These are phyloP conservation scores for Pichia sp. DNA, from an alignment of 1,139 yeast genomes.

Conservation along the genomic window DNA sequence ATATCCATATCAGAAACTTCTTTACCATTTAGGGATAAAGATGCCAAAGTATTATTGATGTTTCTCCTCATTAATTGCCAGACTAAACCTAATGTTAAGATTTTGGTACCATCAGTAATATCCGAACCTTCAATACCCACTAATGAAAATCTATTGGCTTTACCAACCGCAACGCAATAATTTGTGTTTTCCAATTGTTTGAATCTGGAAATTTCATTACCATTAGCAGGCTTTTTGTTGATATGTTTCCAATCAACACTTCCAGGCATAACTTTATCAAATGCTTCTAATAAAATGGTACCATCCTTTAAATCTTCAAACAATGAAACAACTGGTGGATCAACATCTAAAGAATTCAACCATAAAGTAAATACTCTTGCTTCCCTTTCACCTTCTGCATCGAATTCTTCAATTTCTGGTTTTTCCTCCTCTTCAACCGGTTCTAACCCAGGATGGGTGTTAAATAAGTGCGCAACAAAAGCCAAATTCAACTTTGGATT, in stretches of 20 bases:
- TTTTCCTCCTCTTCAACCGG: constrained; percentile 90
- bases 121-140: constrained; percentile 99
- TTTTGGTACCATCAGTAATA: constrained; percentile 87
- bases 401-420: constrained; percentile 88
- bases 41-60: constrained; percentile 73
- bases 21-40: constrained; percentile 62
- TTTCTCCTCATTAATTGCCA: constrained; percentile 99
- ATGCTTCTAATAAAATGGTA: constrained; percentile 79
- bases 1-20: constrained; percentile 80
- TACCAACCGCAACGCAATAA: constrained; percentile 94
- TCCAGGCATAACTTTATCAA: constrained; percentile 93
- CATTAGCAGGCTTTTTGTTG: constrained; percentile 71
- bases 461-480: constrained; percentile 93
- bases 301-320: constrained; percentile 97
- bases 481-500: constrained; percentile 95
- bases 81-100: constrained; percentile 87
- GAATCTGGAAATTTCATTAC: constrained; percentile 72
- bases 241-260: constrained; percentile 73
- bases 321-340: constrained; percentile 84
- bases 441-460: constrained; percentile 93
- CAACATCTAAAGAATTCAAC: constrained; percentile 94
- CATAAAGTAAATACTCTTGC: constrained; percentile 97
- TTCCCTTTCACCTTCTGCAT: constrained; percentile 99
- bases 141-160: constrained; percentile 81
- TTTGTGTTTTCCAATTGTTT: constrained; percentile 95